Evolutionary conservation across 116 monocot species (phyloP), one percentile per base, ranked within the genome.

Genomic region (Trichopus zeylanicus): DNA sequence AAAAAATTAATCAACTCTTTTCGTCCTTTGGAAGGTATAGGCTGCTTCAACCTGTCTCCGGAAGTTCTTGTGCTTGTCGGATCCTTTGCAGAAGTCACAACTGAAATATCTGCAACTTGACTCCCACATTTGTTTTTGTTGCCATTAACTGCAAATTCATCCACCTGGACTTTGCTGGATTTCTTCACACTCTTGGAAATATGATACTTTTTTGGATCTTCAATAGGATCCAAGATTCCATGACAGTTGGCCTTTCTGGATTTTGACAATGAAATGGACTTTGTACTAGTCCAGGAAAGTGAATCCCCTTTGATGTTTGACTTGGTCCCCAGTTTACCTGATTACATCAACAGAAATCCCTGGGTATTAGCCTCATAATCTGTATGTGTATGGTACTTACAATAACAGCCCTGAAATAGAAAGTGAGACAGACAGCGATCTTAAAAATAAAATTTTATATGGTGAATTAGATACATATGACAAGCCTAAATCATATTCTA

Each of bases 71-170:
- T 84, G 62, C 89, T 89, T 6, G 87, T 87, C 54, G 59, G 75
- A 65, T 97, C 97, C 70, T 84, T 97, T n/a, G 73, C 59, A 4
- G 97, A 97, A 12, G 91, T 97, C 51, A 97, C 33, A 27, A 84
- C 97, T 25, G 97, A 97, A 25, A 35, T 74, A 71, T 97, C 97
- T 15, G 86, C 91, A 21, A 70, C 71, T 72, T 87, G 90, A 52
- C 60, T 78, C 38, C 74, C 65, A 62, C 66, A 68, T 32, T 67
- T 85, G 29, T 64, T 79, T 62, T 65, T 76, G 56, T 33, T 42
- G 18, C 75, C 70, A 62, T 35, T 59, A 25, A 31, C 64, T 24
- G 55, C 46, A 31, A 65, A 25, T 13, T 21, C 26, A 28, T 62
- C 74, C 39, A 54, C 10, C 31, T 47, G 53, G 31, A 35, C 54